Base-by-base conservation (phyloP, 1,284 basidiomycete species). In the Malassezia japonica region DNA sequence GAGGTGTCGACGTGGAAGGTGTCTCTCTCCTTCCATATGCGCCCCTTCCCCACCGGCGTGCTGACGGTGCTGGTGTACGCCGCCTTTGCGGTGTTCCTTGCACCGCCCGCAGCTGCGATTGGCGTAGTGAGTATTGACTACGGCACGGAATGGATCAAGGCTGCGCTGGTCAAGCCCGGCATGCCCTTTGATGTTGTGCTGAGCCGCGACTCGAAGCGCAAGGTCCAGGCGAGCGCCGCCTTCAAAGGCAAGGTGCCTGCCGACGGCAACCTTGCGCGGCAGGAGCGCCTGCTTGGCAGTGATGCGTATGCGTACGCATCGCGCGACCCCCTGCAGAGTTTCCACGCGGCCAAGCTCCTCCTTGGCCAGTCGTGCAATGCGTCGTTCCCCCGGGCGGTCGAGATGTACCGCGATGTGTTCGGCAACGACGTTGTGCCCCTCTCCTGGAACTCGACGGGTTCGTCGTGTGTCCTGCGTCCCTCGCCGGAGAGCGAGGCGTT, bases 161-260 rank as follows among this genome's bases (percentile, higher is more conserved):
- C 89, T 24, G 91, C 90, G 8, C 78, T 98, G 56, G 86, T 98
- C 80, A 92, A 92, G 70, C 92, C 92, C 1, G 92, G 91, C 34
- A 78, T 87, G 44, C 90, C 92, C 1, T 94, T 98, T 67, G 92
- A 99, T 75, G 87, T 99, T 27, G 79, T 99, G 29, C 78, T 98
- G 43, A 91, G 94, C 76, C 86, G 87, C 72, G 92, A 96, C 74
- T 92, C 88, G 34, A 96, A 95, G 77, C 80, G 92, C 59, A 98
- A 98, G 77, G 88, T 95, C 46, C 84, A 86, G 63, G 82, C 86
- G 20, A 82, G 84, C 1, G 95, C 65, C 34, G 64, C 64, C 4
- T 72, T 70, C 64, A 66, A 72, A 35, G 53, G 48, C 21, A 56
- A 64, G 32, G 61, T 59, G 50, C 62, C 56, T 28, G 38, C 51